phyloP scores from a whole-genome alignment of 2,329 filamentous ascomycete species.

The Aspergillus piperis region DNA sequence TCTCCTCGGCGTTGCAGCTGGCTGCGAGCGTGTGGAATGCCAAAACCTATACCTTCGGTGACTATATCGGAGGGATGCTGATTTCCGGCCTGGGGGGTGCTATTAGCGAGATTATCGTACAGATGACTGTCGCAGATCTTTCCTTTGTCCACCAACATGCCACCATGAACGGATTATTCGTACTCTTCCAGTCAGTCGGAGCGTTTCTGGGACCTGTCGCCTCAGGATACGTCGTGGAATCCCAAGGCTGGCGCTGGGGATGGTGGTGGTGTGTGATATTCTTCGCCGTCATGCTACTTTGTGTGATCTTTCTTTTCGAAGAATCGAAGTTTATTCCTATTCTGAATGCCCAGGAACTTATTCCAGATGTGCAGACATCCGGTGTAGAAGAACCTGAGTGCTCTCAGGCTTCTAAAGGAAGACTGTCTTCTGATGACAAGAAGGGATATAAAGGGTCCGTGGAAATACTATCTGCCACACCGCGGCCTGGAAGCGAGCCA shows the following conservation, averaged over 20 bases:
- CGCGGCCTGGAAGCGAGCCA: background rate
- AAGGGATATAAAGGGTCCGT: background rate
- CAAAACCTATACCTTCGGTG: constrained; percentile 42
- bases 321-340: constrained; percentile 36
- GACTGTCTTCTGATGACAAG: background rate
- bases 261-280: constrained; percentile 52
- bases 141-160: constrained; percentile 54
- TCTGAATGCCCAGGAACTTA: background rate
- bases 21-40: constrained; percentile 48
- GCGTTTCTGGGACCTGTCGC: constrained; percentile 41
- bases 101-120: constrained; percentile 47
- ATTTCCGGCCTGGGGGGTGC: constrained; percentile 49
- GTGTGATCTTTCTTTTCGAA: constrained; percentile 49
- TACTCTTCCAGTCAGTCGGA: constrained; percentile 36
- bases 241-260: constrained; percentile 54
- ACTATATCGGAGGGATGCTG: constrained; percentile 49
- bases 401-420: background rate
- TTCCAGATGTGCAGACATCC: background rate
- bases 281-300: constrained; percentile 39
- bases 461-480: background rate
- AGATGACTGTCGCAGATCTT: constrained; percentile 52
- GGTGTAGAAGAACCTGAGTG: too few relatives aligned
- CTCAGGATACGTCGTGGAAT: constrained; percentile 36
- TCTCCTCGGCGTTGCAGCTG: constrained; percentile 44
- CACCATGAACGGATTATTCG: constrained; percentile 51